phyloP scores from a whole-genome alignment of 2,329 filamentous ascomycete genomes.

The Alternaria panax region DNA sequence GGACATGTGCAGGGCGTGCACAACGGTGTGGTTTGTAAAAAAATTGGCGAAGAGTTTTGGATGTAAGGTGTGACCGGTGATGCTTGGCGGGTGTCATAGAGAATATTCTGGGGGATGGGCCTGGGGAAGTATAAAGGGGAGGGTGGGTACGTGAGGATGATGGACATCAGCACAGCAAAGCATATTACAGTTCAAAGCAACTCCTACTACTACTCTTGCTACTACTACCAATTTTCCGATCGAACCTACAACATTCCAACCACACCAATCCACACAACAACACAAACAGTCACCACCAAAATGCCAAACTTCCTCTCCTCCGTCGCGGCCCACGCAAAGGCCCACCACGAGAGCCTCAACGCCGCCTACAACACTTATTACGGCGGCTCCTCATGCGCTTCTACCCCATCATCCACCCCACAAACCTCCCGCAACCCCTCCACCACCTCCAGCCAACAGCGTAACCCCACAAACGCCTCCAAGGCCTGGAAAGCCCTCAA shows the following conservation, averaged over 20 bases:
- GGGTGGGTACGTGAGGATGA: slow-evolving; percentile 7
- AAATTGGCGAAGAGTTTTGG: slow-evolving; percentile 4
- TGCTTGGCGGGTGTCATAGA: slow-evolving; percentile 24
- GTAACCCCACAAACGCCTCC: slow-evolving; percentile 25
- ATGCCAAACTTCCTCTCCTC: slow-evolving; percentile 36
- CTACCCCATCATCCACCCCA: slow-evolving; percentile 12
- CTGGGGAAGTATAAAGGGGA: slow-evolving; percentile 23
- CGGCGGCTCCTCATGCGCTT: slow-evolving; percentile 17
- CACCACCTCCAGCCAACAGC: slow-evolving; percentile 19
- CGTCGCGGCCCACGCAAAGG: slow-evolving; percentile 36
- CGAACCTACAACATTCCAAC: not conserved
- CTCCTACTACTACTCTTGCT: not conserved
- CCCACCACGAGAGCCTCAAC: slow-evolving; percentile 43
- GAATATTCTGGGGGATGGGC: slow-evolving; percentile 6
- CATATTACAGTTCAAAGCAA: slow-evolving; percentile 17
- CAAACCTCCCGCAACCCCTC: slow-evolving; percentile 29
- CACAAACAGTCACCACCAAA: slow-evolving; percentile 20
- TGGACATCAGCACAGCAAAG: slow-evolving; percentile 16
- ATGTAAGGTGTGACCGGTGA: slow-evolving; percentile 13
- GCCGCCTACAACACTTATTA: slow-evolving; percentile 38
- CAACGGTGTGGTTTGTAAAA: slow-evolving; percentile 13
- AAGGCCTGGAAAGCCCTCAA: slow-evolving; percentile 42
- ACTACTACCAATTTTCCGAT: not conserved
- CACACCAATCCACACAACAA: slow-evolving; percentile 5
- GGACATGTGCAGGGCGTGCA: slow-evolving; percentile 22